phyloP scores from a whole-genome alignment of 192 early-diverging fungal species.

The Oehlia diaphana region DNA sequence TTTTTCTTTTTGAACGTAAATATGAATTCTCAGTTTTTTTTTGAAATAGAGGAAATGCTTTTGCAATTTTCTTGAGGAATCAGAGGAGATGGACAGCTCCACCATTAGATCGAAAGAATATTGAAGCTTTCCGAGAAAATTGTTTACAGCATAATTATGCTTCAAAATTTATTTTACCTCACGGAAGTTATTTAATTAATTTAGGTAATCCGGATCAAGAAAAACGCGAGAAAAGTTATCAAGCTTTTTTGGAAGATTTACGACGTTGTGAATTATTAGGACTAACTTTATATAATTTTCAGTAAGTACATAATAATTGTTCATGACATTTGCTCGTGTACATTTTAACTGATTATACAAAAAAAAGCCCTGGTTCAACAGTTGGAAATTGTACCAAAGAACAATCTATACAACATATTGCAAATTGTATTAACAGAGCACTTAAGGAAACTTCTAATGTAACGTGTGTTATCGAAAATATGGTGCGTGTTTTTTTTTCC shows the following conservation, averaged over 20 bases:
- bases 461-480: conserved; percentile 54
- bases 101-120: conserved; percentile 24
- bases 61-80: conserved; percentile 42
- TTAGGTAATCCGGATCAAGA: conserved; percentile 50
- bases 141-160: conserved; percentile 30
- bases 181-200: conserved; percentile 59
- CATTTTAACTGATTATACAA: not conserved
- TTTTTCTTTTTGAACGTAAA: not conserved
- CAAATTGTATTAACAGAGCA: conserved; percentile 49
- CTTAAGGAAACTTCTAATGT: conserved; percentile 40
- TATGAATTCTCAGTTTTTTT: not conserved
- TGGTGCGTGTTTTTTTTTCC: conserved; percentile 28
- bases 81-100: conserved; percentile 43
- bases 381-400: conserved; percentile 37
- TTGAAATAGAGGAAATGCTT: conserved; percentile 32
- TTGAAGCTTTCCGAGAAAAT: conserved; percentile 35
- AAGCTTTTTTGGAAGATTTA: conserved; percentile 54
- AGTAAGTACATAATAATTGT: conserved; percentile 31
- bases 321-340: not conserved
- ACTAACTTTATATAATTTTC: conserved; percentile 55
- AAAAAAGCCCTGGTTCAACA: conserved; percentile 36
- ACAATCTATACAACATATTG: conserved; percentile 42
- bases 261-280: conserved; percentile 51
- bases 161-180: conserved; percentile 42
- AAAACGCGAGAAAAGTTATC: conserved; percentile 43